Conservation (phyloP, 495 filamentous ascomycete genomes). For the Hamigera avellanea region DNA sequence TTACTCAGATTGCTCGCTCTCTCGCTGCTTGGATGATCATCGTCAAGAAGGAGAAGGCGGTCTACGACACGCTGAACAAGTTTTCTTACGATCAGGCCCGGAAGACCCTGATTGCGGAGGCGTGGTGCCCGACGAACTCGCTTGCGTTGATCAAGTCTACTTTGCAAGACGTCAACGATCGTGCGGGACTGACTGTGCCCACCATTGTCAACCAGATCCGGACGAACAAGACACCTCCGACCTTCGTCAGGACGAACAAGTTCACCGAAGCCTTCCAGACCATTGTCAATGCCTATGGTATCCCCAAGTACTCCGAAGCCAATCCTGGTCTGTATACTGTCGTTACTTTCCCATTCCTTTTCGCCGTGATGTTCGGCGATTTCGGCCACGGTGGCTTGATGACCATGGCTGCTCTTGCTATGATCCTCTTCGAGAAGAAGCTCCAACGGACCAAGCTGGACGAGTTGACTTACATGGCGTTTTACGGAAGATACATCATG, state of each 20-base stretch:
- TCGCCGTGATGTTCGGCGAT: conserved; percentile 99
- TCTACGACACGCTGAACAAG: conserved; percentile 92
- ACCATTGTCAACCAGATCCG: conserved; percentile 96
- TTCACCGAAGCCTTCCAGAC: conserved; percentile 98
- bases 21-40: conserved; percentile 94
- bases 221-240: conserved; percentile 93
- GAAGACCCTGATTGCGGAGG: conserved; percentile 94
- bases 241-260: conserved; percentile 92
- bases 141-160: conserved; percentile 89
- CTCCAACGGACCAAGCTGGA: conserved; percentile 76
- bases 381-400: conserved; percentile 86
- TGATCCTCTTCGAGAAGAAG: conserved; percentile 93
- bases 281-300: conserved; percentile 96
- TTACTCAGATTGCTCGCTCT: conserved; percentile 81
- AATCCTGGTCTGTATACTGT: conserved; percentile 93
- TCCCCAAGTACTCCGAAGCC: conserved; percentile 91
- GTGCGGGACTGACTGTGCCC: conserved; percentile 85
- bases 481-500: conserved; percentile 97
- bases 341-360: conserved; percentile 94
- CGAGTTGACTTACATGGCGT: conserved; percentile 94
- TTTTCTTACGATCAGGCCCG: conserved; percentile 94
- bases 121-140: conserved; percentile 89
- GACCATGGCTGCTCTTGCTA: conserved; percentile 63
- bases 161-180: conserved; percentile 90
- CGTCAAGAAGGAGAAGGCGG: conserved; percentile 94